These are phyloP conservation scores for Coniochaeta sp. DNA, from an alignment of 2,329 filamentous ascomycete species.

Conservation along the genomic window DNA sequence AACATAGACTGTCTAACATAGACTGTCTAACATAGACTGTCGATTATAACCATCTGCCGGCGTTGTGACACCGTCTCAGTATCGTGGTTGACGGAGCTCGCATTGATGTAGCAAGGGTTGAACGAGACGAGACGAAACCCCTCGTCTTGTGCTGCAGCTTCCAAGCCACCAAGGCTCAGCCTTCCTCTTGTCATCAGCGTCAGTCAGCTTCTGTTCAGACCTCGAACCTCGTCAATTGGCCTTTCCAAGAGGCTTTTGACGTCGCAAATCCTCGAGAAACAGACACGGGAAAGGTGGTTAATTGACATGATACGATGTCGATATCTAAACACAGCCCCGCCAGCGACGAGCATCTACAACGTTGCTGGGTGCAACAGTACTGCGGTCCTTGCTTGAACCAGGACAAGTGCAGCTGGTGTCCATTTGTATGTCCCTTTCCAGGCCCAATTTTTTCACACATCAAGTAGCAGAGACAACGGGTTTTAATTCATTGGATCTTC, in stretches of 20 bases:
- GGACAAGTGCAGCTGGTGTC: slow-evolving; percentile 44
- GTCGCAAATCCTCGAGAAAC: background rate
- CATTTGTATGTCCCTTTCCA: slow-evolving; percentile 32
- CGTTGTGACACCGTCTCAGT: too few relatives aligned
- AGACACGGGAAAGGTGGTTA: background rate
- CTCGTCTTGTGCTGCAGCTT: background rate
- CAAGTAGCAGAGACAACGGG: too few relatives aligned
- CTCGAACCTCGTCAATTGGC: background rate
- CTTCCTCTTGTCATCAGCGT: background rate
- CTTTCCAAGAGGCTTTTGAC: background rate
- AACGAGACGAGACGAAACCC: background rate
- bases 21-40: too few relatives aligned
- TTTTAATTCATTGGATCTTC: too few relatives aligned
- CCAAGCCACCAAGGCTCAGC: background rate
- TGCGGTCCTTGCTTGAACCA: slow-evolving; percentile 38
- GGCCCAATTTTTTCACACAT: slow-evolving; percentile 1
- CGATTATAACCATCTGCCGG: too few relatives aligned
- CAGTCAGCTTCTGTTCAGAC: background rate
- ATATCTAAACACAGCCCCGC: slow-evolving; percentile 7
- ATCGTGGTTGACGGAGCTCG: too few relatives aligned
- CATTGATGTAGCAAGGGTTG: background rate
- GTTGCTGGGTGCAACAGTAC: slow-evolving; percentile 45
- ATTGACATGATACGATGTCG: background rate
- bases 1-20: too few relatives aligned
- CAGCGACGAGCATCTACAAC: slow-evolving; percentile 32